Evolutionary conservation across 108 stramenopile species (phyloP), one percentile per base, ranked within the genome.

Genomic region (Pseudonitzschia multiseries): DNA sequence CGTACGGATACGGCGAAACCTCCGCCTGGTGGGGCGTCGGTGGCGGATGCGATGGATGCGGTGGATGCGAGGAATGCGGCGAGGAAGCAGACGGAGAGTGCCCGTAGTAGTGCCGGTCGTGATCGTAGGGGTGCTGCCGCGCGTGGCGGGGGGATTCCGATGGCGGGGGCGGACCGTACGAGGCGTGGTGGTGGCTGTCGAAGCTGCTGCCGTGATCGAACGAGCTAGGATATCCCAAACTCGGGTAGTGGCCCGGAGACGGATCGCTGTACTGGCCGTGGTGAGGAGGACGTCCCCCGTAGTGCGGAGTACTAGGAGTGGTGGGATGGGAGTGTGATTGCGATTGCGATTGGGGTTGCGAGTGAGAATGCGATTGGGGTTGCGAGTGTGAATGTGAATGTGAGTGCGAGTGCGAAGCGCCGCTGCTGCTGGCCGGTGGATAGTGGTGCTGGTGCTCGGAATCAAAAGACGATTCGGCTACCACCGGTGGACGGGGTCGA

Each of bases 391-490:
- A n/a, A n/a, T n/a, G n/a, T n/a, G n/a, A n/a, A n/a, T n/a, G n/a
- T n/a, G n/a, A n/a, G n/a, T n/a, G n/a, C n/a, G n/a, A n/a, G n/a
- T n/a, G n/a, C n/a, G n/a, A n/a, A n/a, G n/a, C n/a, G n/a, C n/a
- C n/a, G n/a, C n/a, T n/a, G n/a, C n/a, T n/a, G n/a, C n/a, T n/a
- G 36, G 74, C 65, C n/a, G 76, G 69, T 6, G 78, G 65, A 57
- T 72, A 71, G 10, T 27, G 57, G 73, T 81, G 78, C 29, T 27
- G 57, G 73, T 81, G 78, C 29, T 78, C 79, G 12, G 85, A 86
- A 56, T 86, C 85, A 67, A 86, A 86, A 29, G 84, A 85, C 21
- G 84, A 75, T 44, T 85, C 84, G 4, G 80, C 54, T 0, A 85
- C 84, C 18, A 85, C 33, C 2, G 84, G 80, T 21, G 80, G 80